Conservation (phyloP, 2,329 filamentous ascomycete species). For the Fusarium austroafricanum region DNA sequence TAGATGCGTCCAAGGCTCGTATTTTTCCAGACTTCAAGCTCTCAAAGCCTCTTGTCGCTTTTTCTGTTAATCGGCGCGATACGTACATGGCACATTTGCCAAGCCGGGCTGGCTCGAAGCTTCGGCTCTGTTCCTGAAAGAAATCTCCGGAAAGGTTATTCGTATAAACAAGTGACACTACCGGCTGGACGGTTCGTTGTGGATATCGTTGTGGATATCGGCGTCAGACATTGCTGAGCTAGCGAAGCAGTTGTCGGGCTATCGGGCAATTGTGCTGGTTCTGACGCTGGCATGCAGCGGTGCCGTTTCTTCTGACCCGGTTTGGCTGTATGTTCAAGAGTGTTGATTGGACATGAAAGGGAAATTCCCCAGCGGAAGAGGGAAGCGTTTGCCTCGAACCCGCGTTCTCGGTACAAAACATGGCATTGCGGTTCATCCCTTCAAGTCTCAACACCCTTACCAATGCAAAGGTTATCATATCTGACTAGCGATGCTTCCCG, state of each 20-base stretch:
- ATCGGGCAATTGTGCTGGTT: conserved; percentile 22
- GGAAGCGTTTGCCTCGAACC: conserved; percentile 17
- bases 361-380: background rate
- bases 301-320: conserved; percentile 19
- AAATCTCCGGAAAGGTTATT: conserved; percentile 39
- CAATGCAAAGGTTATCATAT: conserved; percentile 30
- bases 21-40: background rate
- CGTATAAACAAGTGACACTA: conserved; percentile 32
- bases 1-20: background rate
- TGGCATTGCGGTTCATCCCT: conserved; percentile 8
- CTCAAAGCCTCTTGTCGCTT: background rate
- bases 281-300: conserved; percentile 25
- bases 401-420: conserved; percentile 11
- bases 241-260: conserved; percentile 33
- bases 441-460: conserved; percentile 19
- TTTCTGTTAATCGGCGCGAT: background rate
- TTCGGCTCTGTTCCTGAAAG: conserved; percentile 32
- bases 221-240: conserved; percentile 25
- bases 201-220: conserved; percentile 41
- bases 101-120: conserved; percentile 20
- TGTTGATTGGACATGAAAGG: conserved; percentile 21
- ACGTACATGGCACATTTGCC: conserved; percentile 5
- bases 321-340: background rate
- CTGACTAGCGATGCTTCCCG: conserved; percentile 36
- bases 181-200: conserved; percentile 43